Conservation (phyloP, 1,284 basidiomycete genomes). For the Sporisorium reilianum region DNA sequence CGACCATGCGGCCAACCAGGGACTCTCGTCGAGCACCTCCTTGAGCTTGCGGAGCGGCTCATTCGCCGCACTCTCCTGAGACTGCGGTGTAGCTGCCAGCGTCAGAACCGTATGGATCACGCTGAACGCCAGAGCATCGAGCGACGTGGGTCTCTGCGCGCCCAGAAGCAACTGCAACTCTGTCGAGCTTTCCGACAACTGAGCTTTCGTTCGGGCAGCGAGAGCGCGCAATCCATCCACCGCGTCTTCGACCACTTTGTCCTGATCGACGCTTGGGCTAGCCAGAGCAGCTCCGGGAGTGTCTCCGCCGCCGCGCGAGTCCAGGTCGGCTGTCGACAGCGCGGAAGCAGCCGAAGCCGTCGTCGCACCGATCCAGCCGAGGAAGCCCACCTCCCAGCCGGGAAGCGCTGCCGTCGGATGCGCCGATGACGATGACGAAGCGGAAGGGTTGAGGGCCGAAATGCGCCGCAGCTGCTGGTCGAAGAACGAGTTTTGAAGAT, state of each 20-base stretch:
- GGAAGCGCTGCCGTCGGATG: constrained; percentile 48
- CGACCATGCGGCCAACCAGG: constrained; percentile 46
- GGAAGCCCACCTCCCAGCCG: constrained; percentile 53
- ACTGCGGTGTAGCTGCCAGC: constrained; percentile 44
- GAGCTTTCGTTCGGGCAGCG: constrained; percentile 26
- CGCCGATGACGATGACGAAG: constrained; percentile 19
- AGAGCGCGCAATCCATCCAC: constrained; percentile 35
- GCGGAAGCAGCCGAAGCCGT: constrained; percentile 31
- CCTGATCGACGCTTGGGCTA: constrained; percentile 40
- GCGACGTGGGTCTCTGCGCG: constrained; percentile 24
- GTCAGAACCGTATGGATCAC: constrained; percentile 53
- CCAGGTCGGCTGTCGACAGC: constrained; percentile 31
- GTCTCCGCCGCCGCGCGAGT: constrained; percentile 40
- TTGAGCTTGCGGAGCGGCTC: constrained; percentile 30
- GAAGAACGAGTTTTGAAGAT: constrained; percentile 37
- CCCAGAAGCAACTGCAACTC: constrained; percentile 22
- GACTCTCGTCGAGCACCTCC: constrained; percentile 37
- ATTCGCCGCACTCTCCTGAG: constrained; percentile 8
- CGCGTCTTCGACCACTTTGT: constrained; percentile 33
- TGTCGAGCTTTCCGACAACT: constrained; percentile 10
- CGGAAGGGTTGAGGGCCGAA: constrained; percentile 41
- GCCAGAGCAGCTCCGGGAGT: constrained; percentile 42
- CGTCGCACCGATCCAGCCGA: constrained; percentile 46
- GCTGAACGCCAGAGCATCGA: constrained; percentile 56
- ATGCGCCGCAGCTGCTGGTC: constrained; percentile 46